phyloP scores from a whole-genome alignment of 2,329 filamentous ascomycete genomes.

The Paraconiothyrium brasiliense region DNA sequence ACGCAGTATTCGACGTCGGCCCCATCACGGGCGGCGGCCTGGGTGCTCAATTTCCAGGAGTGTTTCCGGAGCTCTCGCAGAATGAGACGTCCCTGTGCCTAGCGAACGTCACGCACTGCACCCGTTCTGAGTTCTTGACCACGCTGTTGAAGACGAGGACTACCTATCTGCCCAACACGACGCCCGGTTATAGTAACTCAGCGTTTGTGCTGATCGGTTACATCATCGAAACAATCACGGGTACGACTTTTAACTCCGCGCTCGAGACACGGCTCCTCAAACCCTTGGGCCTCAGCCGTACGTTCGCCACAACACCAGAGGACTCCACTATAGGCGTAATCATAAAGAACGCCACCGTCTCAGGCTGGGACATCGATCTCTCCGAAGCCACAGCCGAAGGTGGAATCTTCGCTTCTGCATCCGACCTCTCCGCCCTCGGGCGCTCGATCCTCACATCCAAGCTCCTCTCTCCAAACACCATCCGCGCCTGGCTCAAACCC shows the following conservation, averaged over 20 bases:
- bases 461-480: conserved; percentile 44
- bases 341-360: no score
- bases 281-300: conserved; percentile 25
- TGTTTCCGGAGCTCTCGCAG: not conserved
- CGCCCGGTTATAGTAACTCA: not conserved
- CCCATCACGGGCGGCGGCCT: not conserved
- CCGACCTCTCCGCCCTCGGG: no score
- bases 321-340: no score
- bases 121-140: no score
- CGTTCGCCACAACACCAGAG: no score
- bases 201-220: not conserved
- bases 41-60: not conserved
- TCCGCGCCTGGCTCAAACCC: conserved; percentile 54
- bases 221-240: not conserved
- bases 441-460: conserved; percentile 46
- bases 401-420: no score
- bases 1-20: not conserved
- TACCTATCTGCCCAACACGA: no score
- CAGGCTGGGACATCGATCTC: no score
- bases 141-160: no score
- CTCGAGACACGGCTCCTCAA: conserved; percentile 39
- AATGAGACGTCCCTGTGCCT: not conserved
- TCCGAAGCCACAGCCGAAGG: no score
- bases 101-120: not conserved
- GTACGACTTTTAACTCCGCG: not conserved